Evolutionary conservation across 2,329 filamentous ascomycete species (phyloP).

Genomic region (Pestalotiopsis sp.): DNA sequence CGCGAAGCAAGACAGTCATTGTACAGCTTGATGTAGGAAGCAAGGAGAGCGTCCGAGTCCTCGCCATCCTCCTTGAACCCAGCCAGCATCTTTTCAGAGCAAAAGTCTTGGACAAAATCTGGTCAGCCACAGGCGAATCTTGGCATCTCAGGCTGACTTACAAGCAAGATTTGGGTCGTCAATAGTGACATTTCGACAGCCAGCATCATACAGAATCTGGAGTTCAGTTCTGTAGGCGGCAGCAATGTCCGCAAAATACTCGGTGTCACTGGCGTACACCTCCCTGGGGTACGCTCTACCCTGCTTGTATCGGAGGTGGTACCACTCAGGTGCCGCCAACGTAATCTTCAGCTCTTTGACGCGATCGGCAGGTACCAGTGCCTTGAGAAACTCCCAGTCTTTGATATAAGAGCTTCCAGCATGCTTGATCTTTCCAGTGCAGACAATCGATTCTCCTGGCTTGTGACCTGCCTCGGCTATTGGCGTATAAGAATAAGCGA

Average conservation of each 20-base stretch:
- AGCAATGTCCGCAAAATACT: slow-evolving; percentile 67
- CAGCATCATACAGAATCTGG: slow-evolving; percentile 62
- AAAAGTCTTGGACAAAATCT: slow-evolving; percentile 59
- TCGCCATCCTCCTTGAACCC: slow-evolving; percentile 72
- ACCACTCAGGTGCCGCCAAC: slow-evolving; percentile 54
- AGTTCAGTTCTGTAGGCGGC: slow-evolving; percentile 61
- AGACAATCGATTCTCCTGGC: slow-evolving; percentile 47
- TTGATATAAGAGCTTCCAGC: slow-evolving; percentile 43
- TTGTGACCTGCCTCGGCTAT: slow-evolving; percentile 46
- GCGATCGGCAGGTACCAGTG: slow-evolving; percentile 56
- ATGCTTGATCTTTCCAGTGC: slow-evolving; percentile 48
- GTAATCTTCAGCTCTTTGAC: slow-evolving; percentile 60
- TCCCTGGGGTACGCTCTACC: slow-evolving; percentile 58
- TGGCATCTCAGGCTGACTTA: slow-evolving; percentile 39
- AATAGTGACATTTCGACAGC: slow-evolving; percentile 65
- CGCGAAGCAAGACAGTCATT: slow-evolving; percentile 69
- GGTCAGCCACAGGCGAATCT: neutral
- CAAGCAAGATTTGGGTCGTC: slow-evolving; percentile 69
- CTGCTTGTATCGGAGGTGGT: slow-evolving; percentile 59
- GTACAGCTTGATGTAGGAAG: slow-evolving; percentile 77
- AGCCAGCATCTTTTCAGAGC: slow-evolving; percentile 70
- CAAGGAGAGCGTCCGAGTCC: slow-evolving; percentile 70
- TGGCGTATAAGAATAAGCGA: neutral
- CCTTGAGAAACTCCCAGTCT: slow-evolving; percentile 44
- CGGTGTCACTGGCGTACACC: slow-evolving; percentile 58